These are phyloP conservation scores for Moesziomyces globuligerus DNA, from an alignment of 1,284 basidiomycete species.

Conservation along the genomic window DNA sequence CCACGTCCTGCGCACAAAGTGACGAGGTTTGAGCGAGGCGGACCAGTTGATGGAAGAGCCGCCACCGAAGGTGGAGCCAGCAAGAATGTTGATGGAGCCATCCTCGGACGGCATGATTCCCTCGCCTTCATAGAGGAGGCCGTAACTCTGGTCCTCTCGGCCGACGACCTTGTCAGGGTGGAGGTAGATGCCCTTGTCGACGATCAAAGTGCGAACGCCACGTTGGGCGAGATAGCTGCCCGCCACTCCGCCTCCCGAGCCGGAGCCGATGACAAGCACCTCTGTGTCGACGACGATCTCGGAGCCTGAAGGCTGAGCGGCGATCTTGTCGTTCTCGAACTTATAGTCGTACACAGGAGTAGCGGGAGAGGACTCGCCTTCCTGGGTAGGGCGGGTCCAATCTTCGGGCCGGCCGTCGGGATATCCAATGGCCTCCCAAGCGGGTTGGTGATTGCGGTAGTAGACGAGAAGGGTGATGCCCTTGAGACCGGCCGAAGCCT, in stretches of 20 bases:
- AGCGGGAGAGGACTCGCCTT: constrained; percentile 18
- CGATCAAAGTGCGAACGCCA: constrained; percentile 68
- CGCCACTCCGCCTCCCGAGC: constrained; percentile 69
- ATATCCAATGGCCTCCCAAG: constrained; percentile 65
- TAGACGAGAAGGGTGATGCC: constrained; percentile 58
- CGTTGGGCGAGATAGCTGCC: constrained; percentile 66
- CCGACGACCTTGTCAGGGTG: constrained; percentile 65
- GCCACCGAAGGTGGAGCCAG: constrained; percentile 69
- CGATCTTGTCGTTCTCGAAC: constrained; percentile 63
- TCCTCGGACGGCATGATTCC: constrained; percentile 68
- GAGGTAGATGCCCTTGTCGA: constrained; percentile 70
- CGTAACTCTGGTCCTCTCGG: constrained; percentile 66
- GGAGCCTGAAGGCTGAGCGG: constrained; percentile 39
- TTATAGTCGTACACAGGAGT: constrained; percentile 51
- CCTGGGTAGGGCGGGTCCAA: constrained; percentile 48
- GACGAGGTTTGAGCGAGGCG: constrained; percentile 68
- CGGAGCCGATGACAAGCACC: constrained; percentile 69
- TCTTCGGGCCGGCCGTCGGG: constrained; percentile 53
- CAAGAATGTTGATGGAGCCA: constrained; percentile 68
- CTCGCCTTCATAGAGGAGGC: constrained; percentile 67
- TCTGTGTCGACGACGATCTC: constrained; percentile 62
- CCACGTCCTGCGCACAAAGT: constrained; percentile 68
- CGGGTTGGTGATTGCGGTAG: constrained; percentile 58
- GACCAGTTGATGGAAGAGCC: constrained; percentile 71
- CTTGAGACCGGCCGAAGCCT: constrained; percentile 58